Conservation (phyloP, 2,329 filamentous ascomycete genomes). For the Stemphylium vesicarium region DNA sequence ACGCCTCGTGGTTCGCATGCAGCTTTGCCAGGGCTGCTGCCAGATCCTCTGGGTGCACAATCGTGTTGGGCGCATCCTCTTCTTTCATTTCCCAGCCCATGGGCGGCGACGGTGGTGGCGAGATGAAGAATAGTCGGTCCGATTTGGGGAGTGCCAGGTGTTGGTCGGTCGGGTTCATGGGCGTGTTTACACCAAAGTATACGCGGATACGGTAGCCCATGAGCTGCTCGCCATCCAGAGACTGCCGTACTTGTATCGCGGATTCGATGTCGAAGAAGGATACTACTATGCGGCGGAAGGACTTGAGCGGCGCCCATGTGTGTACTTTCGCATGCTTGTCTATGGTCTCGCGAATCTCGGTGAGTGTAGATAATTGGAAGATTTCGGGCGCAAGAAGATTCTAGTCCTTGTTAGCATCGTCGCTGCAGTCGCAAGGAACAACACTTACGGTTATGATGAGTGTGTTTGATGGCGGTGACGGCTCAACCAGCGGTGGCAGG, state of each 20-base stretch:
- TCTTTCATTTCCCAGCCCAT: constrained; percentile 69
- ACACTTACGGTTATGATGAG: constrained; percentile 72
- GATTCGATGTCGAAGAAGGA: constrained; percentile 75
- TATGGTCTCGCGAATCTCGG: constrained; percentile 75
- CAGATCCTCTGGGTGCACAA: constrained; percentile 68
- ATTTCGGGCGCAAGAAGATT: constrained; percentile 76
- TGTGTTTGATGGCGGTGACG: constrained; percentile 81
- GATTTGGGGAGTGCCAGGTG: constrained; percentile 58
- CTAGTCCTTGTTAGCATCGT: constrained; percentile 36
- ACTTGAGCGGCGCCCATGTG: constrained; percentile 80
- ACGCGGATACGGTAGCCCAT: constrained; percentile 64
- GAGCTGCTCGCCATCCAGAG: constrained; percentile 76
- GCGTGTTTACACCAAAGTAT: constrained; percentile 49
- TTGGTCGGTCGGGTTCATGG: constrained; percentile 48
- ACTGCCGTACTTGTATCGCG: constrained; percentile 72
- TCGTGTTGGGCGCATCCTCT: constrained; percentile 70
- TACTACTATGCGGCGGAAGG: constrained; percentile 80
- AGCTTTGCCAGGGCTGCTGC: constrained; percentile 62
- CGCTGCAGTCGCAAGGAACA: not conserved
- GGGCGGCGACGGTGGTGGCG: constrained; percentile 67
- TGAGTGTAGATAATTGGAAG: constrained; percentile 76
- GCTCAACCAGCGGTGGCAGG: constrained; percentile 71
- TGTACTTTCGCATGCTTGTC: constrained; percentile 73
- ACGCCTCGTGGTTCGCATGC: constrained; percentile 47
- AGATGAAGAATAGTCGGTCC: constrained; percentile 71